Base-by-base conservation (phyloP, 23 red algal genomes). In the Cyanidium caldarium region DNA sequence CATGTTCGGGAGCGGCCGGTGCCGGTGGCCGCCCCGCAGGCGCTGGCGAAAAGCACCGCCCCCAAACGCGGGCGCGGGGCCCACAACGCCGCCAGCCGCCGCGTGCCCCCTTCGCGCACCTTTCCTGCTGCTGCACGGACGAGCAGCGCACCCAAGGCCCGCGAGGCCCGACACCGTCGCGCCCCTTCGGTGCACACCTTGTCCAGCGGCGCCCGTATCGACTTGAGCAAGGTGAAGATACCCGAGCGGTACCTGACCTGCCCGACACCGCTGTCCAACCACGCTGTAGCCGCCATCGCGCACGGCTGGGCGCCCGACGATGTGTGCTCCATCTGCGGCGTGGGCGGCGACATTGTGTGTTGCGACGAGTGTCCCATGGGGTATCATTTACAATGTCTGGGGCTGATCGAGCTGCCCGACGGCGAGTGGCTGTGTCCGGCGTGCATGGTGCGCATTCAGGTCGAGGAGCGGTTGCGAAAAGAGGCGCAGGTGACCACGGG, bases 251-350 rank as follows among this genome's bases (percentile, higher is more conserved):
- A 61, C 23, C 51, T 10, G 23, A 16, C n/a, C n/a, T 61, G 51
- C 23, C 51, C n/a, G 21, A 61, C 51, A 7, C 51, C 51, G 51
- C 31, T 61, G 21, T 61, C 51, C n/a, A 61, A 61, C 51, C 51
- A 61, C 23, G 51, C 51, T 16, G 31, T 61, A 21, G 51, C 51
- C n/a, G 51, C 51, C 5, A 61, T 61, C 21, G 51, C 51, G 10
- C 51, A 61, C 51, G 51, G 51, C 51, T 61, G 51, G 51, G 51
- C 51, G 51, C 51, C 51, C 3, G 51, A 61, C 51, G 51, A 61
- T 61, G 51, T 61, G 13, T 61, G 51, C 51, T 61, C 51, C 10
- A 28, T 61, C 5, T 61, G 51, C 51, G 51, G 51, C 21, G n/a
- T 61, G 13, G 51, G 51, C 31, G 51, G 51, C 51, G 51, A 61